phyloP scores from a whole-genome alignment of 768 basidiomycete species.

The Podaxis pistillaris region DNA sequence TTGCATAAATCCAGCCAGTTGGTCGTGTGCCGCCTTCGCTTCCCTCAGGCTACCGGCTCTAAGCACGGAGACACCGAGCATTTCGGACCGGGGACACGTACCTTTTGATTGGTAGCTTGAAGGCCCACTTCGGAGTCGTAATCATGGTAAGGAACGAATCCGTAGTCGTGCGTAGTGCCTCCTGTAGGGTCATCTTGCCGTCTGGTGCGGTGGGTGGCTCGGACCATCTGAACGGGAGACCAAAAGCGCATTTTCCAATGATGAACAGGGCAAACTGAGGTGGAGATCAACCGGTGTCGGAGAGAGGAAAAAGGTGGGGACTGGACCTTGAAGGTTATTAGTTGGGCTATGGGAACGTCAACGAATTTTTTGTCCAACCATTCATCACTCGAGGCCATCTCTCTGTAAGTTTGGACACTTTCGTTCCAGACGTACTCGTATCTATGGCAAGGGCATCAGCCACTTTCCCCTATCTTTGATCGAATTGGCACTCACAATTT shows the following conservation, averaged over 20 bases:
- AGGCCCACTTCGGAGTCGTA: slow-evolving; percentile 37
- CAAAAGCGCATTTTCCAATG: slow-evolving; percentile 46
- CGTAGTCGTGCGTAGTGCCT: slow-evolving; percentile 34
- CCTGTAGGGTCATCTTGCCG: slow-evolving; percentile 37
- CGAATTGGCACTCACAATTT: slow-evolving; percentile 28
- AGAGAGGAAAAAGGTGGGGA: background rate
- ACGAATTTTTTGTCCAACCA: slow-evolving; percentile 30
- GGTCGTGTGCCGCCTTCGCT: slow-evolving; percentile 27
- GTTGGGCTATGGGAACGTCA: slow-evolving; percentile 30
- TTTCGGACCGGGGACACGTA: slow-evolving; percentile 16
- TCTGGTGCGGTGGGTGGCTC: slow-evolving; percentile 34
- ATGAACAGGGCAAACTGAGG: slow-evolving; percentile 40
- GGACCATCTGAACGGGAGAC: slow-evolving; percentile 41
- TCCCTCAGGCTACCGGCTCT: slow-evolving; percentile 24
- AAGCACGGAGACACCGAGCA: background rate
- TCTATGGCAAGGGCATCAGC: slow-evolving; percentile 19
- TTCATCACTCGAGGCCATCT: slow-evolving; percentile 37
- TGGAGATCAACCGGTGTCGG: background rate
- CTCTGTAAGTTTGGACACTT: slow-evolving; percentile 32
- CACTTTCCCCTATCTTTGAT: background rate
- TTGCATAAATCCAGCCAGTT: slow-evolving; percentile 37
- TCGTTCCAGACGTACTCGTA: slow-evolving; percentile 42
- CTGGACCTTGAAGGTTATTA: slow-evolving; percentile 34
- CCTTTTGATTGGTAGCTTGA: slow-evolving; percentile 34
- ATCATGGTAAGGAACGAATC: slow-evolving; percentile 26